A percentile compares a stretch with the other conserved stretches of the same genome.
Conservation (phyloP, 352 stramenopile species). For the Phytophthora litchii region DNA sequence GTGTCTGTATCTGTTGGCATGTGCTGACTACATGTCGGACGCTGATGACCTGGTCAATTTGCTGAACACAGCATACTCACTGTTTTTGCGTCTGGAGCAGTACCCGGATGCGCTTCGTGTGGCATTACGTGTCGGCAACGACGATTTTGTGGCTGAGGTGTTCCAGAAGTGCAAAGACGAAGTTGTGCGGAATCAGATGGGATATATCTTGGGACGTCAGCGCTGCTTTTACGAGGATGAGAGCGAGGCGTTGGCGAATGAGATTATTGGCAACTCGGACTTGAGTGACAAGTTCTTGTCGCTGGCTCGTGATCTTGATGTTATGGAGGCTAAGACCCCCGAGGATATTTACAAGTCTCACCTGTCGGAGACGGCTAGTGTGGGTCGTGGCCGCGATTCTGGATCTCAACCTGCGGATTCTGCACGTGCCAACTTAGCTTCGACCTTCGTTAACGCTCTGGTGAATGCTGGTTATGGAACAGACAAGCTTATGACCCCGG, state of each 20-base stretch:
- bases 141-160: constrained; percentile 74
- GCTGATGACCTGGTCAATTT: constrained; percentile 96
- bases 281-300: constrained; percentile 97
- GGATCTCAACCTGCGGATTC: constrained; percentile 93
- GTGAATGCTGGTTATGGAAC: constrained; percentile 98
- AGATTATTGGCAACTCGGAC: constrained; percentile 97
- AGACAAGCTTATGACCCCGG: constrained; percentile 95
- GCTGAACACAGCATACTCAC: constrained; percentile 92
- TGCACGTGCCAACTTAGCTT: constrained; percentile 97
- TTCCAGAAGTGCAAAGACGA: constrained; percentile 80
- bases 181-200: constrained; percentile 91
- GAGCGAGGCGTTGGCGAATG: constrained; percentile 89
- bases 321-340: constrained; percentile 96
- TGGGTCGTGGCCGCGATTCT: constrained; percentile 73
- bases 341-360: constrained; percentile 99
- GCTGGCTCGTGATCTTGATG: constrained; percentile 97
- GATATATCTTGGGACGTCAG: constrained; percentile 95
- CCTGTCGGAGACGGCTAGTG: constrained; percentile 94
- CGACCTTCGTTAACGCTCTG: constrained; percentile 99
- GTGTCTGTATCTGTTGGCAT: constrained; percentile 98
- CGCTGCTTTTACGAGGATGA: constrained; percentile 95
- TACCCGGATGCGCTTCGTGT: constrained; percentile 97
- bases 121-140: constrained; percentile 92
- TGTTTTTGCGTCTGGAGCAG: constrained; percentile 95
- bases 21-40: constrained; percentile 98